Evolutionary conservation across 75 land plant genomes (phyloP), one percentile per base, ranked within the genome.

Genomic region (Picea sitchensis): DNA sequence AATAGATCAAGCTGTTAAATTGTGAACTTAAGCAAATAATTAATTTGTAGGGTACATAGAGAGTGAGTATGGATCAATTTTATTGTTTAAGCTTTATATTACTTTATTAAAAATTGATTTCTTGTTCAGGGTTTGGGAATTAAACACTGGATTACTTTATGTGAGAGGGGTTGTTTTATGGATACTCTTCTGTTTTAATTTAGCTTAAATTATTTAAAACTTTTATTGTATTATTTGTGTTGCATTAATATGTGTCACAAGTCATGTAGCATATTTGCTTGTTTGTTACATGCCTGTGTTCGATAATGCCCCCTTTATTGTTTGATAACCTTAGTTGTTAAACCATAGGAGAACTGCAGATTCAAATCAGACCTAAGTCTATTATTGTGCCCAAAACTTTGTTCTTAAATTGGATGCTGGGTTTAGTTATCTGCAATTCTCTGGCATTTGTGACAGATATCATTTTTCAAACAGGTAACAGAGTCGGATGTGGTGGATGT

Each of bases 401-500:
- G 44, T n/a, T 44, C 11, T 44, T 44, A 41, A 44, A 41, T 9
- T n/a, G 8, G 13, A 32, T 71, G 44, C 1, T 11, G 21, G 73
- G 73, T 5, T 41, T 44, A 38, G 54, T 44, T 71, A 8, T 71
- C n/a, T 20, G 56, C 56, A 11, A 51, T 51, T 51, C 56, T 51
- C 56, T 14, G 15, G 76, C 18, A 31, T 26, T 18, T 23, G 17
- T 75, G 76, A 75, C 34, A 26, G 56, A 75, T 51, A 57, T 58
- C 7, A 0, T 62, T 58, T 75, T 32, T 44, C 23, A 72, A 72
- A 75, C 94, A 98, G 99, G 99, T 98, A 26, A 93, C 98, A 38
- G 99, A 91, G 79, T 90, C 91, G 77, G 99, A 98, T 88, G 94
- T 89, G 63, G 93, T 95, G 62, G 99, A 98, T 83, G 85, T 90